A percentile compares a stretch with the other conserved stretches of the same genome.
phyloP scores from a whole-genome alignment of 2,329 filamentous ascomycete species.

The Xylariaceae sp. region DNA sequence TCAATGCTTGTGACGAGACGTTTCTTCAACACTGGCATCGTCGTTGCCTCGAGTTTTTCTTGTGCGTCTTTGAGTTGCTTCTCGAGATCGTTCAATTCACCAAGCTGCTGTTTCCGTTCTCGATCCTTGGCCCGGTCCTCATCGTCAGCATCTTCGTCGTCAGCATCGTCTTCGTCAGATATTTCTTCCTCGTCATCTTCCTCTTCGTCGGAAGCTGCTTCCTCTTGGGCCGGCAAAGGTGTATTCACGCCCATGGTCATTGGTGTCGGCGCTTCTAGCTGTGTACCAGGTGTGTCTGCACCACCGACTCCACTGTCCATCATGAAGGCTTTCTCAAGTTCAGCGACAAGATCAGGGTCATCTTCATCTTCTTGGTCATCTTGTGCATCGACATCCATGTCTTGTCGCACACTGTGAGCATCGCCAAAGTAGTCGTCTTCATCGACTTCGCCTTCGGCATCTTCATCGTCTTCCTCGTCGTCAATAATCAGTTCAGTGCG shows the following conservation, averaged over 20 bases:
- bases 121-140: constrained; percentile 52
- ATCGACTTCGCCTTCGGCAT: constrained; percentile 48
- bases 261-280: constrained; percentile 45
- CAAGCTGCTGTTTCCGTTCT: constrained; percentile 55
- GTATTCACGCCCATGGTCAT: constrained; percentile 43
- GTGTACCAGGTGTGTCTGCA: constrained; percentile 42
- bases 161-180: constrained; percentile 46
- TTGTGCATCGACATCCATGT: constrained; percentile 29
- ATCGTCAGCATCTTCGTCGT: constrained; percentile 54
- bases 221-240: constrained; percentile 42
- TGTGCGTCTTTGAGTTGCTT: constrained; percentile 46
- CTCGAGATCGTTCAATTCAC: constrained; percentile 44
- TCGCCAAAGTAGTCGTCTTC: constrained; percentile 51
- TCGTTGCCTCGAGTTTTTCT: constrained; percentile 42
- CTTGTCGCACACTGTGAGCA: constrained; percentile 40
- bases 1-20: constrained; percentile 51
- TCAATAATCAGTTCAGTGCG: constrained; percentile 64
- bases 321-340: constrained; percentile 16
- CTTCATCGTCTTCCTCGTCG: constrained; percentile 46
- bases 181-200: constrained; percentile 42
- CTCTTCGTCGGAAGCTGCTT: constrained; percentile 45
- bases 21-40: constrained; percentile 48
- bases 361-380: constrained; percentile 33
- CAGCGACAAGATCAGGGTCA: constrained; percentile 40
- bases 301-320: constrained; percentile 25